Evolutionary conservation across 202 grass and related monocot species (phyloP).

Genomic region (Alloteropsis angusta): DNA sequence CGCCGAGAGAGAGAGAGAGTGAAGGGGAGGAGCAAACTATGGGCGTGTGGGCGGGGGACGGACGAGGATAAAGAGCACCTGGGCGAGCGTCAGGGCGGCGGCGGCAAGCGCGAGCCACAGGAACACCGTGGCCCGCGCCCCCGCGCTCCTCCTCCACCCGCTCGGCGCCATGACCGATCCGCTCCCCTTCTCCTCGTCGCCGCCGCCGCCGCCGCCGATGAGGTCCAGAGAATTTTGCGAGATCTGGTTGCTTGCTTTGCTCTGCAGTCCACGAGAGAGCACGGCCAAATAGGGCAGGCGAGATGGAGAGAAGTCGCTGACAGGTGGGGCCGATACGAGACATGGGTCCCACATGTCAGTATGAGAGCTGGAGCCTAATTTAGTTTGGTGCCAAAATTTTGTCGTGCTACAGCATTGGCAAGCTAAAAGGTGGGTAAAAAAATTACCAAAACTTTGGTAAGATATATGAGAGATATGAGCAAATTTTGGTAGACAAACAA

Average conservation of each 20-base stretch:
- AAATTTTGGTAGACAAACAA: too few relatives aligned
- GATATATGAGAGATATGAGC: too few relatives aligned
- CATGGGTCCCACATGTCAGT: not conserved
- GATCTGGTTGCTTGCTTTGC: slow-evolving; percentile 18
- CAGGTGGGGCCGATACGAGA: not conserved
- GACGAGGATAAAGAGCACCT: slow-evolving; percentile 69
- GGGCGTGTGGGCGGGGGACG: slow-evolving; percentile 15
- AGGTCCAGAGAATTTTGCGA: not conserved
- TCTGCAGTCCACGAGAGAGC: not conserved
- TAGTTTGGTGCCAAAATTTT: too few relatives aligned
- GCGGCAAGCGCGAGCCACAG: slow-evolving; percentile 57
- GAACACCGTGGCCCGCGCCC: slow-evolving; percentile 23
- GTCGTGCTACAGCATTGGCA: too few relatives aligned
- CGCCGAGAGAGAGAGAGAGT: not conserved
- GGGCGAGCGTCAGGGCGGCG: slow-evolving; percentile 54
- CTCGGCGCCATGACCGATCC: slow-evolving; percentile 31
- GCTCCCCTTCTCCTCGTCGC: not conserved
- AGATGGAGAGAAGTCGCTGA: not conserved
- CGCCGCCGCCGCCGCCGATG: slow-evolving; percentile 18
- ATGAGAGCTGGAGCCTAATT: too few relatives aligned
- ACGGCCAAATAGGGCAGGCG: not conserved
- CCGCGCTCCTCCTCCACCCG: slow-evolving; percentile 28
- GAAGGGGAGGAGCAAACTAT: not conserved
- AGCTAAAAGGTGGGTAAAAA: too few relatives aligned
- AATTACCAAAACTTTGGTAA: too few relatives aligned